Evolutionary conservation across 1,284 basidiomycete species (phyloP).

Genomic region (Cerrena zonata): DNA sequence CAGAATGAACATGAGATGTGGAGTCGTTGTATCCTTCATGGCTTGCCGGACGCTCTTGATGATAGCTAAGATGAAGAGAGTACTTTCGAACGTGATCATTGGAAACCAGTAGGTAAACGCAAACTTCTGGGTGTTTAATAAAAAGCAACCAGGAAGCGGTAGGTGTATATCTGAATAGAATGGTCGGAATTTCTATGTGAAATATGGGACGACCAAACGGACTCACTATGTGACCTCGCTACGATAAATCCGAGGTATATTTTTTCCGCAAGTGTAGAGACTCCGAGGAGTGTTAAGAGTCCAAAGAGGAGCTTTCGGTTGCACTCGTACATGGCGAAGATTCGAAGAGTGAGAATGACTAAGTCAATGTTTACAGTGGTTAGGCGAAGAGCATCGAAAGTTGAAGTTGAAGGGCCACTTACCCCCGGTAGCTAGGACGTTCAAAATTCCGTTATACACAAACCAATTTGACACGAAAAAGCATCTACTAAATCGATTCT

Average conservation of each 20-base stretch:
- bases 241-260: neutral
- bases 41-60: neutral
- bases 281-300: neutral
- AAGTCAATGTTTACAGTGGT: neutral
- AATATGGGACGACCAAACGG: neutral
- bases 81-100: neutral
- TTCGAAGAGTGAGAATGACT: constrained; percentile 1
- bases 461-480: neutral
- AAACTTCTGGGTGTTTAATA: neutral
- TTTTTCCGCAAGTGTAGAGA: neutral
- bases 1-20: neutral
- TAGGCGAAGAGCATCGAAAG: no score
- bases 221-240: neutral
- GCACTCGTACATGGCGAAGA: constrained; percentile 2
- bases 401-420: no score
- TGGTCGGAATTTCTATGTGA: neutral
- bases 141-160: neutral
- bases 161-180: neutral
- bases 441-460: neutral
- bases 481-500: neutral
- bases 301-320: neutral
- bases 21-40: neutral
- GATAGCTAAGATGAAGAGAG: constrained; percentile 1
- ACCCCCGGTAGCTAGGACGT: neutral
- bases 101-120: constrained; percentile 3